A percentile compares a stretch with the other conserved stretches of the same genome.
phyloP scores from a whole-genome alignment of 306 rosid genomes.

The Begonia peltatifolia region DNA sequence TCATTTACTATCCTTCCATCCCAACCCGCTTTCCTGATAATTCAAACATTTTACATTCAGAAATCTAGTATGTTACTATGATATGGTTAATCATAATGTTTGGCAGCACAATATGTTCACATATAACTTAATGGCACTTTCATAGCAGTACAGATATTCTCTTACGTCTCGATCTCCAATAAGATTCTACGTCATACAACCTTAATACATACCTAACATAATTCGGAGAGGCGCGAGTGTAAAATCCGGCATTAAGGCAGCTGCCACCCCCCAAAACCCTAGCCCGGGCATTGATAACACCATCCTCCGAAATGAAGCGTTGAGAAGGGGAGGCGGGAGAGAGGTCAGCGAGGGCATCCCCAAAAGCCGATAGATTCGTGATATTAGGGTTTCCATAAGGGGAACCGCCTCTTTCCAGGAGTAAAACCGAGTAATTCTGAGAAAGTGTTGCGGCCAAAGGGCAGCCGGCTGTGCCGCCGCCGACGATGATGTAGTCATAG shows the following conservation, averaged over 20 bases:
- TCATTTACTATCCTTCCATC: constrained; percentile 43
- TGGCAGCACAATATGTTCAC: no score
- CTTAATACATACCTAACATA: constrained; percentile 24
- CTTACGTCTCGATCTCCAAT: no score
- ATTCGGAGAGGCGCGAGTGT: constrained; percentile 41
- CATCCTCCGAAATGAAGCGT: constrained; percentile 68
- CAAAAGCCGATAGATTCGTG: constrained; percentile 39
- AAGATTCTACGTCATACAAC: background rate
- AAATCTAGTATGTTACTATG: no score
- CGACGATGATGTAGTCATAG: constrained; percentile 67
- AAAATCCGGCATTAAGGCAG: constrained; percentile 69
- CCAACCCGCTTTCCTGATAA: constrained; percentile 44
- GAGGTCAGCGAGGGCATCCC: constrained; percentile 40
- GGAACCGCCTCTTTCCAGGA: constrained; percentile 66
- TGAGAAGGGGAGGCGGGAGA: constrained; percentile 65
- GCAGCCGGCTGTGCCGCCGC: constrained; percentile 81
- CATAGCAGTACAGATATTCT: no score
- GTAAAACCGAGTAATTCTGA: constrained; percentile 47
- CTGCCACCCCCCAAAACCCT: constrained; percentile 71
- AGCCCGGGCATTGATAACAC: constrained; percentile 61
- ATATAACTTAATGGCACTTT: no score
- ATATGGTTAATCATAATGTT: no score
- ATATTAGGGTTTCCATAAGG: constrained; percentile 69
- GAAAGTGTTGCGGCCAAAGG: constrained; percentile 75
- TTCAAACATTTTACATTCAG: background rate